Evolutionary conservation across 208 protist species (phyloP).

Genomic region (Crithidia mellificae): DNA sequence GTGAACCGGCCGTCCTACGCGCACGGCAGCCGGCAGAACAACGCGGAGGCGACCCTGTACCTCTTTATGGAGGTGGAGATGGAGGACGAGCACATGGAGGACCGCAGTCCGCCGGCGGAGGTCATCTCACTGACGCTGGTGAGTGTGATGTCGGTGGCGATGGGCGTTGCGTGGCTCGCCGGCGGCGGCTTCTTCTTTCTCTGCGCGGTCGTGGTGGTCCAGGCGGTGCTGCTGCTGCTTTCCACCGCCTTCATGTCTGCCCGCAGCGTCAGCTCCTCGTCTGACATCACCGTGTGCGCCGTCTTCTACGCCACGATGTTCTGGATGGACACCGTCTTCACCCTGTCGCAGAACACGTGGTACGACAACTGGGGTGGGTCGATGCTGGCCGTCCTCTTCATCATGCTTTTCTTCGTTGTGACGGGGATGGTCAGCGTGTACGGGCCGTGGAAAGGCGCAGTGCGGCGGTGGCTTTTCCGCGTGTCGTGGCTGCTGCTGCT

Average conservation of each 20-base stretch:
- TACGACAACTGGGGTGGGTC: conserved; percentile 41
- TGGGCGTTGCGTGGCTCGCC: conserved; percentile 51
- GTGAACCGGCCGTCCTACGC: conserved; percentile 44
- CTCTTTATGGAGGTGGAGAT: conserved; percentile 55
- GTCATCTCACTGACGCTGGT: conserved; percentile 46
- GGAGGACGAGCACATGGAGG: conserved; percentile 39
- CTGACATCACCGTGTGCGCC: conserved; percentile 42
- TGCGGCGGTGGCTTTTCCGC: conserved; percentile 53
- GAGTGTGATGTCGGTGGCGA: conserved; percentile 36
- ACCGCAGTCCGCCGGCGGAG: conserved; percentile 28
- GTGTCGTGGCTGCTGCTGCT: conserved; percentile 44
- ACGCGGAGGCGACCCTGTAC: conserved; percentile 46
- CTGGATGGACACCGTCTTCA: conserved; percentile 65
- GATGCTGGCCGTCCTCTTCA: conserved; percentile 41
- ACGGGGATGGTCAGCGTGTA: conserved; percentile 48
- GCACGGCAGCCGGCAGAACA: conserved; percentile 61
- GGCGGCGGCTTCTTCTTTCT: conserved; percentile 51
- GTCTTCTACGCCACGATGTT: conserved; percentile 48
- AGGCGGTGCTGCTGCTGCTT: conserved; percentile 39
- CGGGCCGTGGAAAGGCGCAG: conserved; percentile 39
- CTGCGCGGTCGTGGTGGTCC: conserved; percentile 33
- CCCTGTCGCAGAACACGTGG: conserved; percentile 44
- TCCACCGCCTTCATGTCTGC: conserved; percentile 35
- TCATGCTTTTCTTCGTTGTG: conserved; percentile 45
- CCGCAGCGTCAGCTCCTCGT: conserved; percentile 39